Conservation (phyloP, 2,329 filamentous ascomycete species). For the Hypomyces rosellus region DNA sequence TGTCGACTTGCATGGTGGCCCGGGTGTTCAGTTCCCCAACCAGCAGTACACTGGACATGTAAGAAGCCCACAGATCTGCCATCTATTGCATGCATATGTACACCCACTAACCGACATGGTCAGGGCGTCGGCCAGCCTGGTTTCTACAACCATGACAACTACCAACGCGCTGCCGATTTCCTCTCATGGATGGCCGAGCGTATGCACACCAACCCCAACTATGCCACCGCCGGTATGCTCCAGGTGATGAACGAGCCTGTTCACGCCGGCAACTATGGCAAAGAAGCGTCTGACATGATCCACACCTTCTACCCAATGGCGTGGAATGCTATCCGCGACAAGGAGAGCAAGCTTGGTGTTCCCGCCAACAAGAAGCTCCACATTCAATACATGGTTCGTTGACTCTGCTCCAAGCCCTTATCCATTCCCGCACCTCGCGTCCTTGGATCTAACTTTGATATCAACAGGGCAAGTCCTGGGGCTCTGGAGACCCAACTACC, state of each 20-base stretch:
- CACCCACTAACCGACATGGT: neutral
- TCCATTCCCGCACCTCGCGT: too few relatives aligned
- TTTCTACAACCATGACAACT: constrained; percentile 53
- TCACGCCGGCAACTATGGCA: constrained; percentile 24
- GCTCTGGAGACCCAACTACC: constrained; percentile 45
- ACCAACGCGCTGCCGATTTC: constrained; percentile 47
- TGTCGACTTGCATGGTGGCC: constrained; percentile 20
- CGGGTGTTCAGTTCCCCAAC: constrained; percentile 16
- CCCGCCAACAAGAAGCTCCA: constrained; percentile 40
- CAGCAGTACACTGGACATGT: constrained; percentile 23
- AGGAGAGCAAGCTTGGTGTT: constrained; percentile 40
- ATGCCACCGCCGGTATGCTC: constrained; percentile 52
- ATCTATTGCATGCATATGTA: too few relatives aligned
- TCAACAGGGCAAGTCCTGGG: constrained; percentile 41
- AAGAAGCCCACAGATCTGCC: neutral
- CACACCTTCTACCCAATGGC: constrained; percentile 20
- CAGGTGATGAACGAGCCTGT: constrained; percentile 54
- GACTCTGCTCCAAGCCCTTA: too few relatives aligned
- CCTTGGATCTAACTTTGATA: neutral
- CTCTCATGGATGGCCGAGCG: constrained; percentile 49
- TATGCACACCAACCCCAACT: constrained; percentile 42
- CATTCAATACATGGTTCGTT: constrained; percentile 39
- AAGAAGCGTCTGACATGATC: constrained; percentile 21
- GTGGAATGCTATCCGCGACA: constrained; percentile 36
- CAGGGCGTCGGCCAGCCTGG: constrained; percentile 26